phyloP scores from a whole-genome alignment of 148 eudicot genomes.

The Chenopodium berlandieri region DNA sequence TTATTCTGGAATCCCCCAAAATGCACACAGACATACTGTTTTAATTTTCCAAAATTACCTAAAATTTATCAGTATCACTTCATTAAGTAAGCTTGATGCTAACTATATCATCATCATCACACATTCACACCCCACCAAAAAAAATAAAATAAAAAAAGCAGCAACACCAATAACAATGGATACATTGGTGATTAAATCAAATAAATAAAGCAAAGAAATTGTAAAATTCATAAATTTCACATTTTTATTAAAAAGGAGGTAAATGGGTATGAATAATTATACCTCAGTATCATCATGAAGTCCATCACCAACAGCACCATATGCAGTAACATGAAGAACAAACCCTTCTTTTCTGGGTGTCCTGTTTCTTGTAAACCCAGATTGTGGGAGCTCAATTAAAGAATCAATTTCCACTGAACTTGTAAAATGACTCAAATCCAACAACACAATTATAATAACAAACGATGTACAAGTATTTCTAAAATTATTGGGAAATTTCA shows the following conservation, averaged over 20 bases:
- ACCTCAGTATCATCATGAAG: constrained; percentile 61
- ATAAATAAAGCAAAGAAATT: background rate
- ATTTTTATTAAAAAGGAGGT: background rate
- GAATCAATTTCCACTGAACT: constrained; percentile 38
- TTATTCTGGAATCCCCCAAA: background rate
- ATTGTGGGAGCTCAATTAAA: constrained; percentile 42
- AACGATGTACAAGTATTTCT: background rate
- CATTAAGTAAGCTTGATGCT: background rate
- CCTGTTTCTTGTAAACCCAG: constrained; percentile 23
- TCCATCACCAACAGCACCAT: constrained; percentile 61
- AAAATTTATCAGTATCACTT: too few relatives aligned
- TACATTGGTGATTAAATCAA: too few relatives aligned
- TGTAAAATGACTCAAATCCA: constrained; percentile 13
- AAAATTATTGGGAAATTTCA: constrained; percentile 11
- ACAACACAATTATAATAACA: constrained; percentile 12
- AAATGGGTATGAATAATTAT: background rate
- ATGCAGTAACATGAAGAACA: constrained; percentile 34
- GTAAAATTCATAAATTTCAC: background rate
- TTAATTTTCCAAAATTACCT: background rate
- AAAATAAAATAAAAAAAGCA: too few relatives aligned
- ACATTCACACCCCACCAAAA: background rate
- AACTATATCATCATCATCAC: background rate
- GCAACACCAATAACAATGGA: too few relatives aligned
- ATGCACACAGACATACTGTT: too few relatives aligned
- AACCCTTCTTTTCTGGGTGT: constrained; percentile 18